Percentiles rank a stretch among this genome's conserved stretches.
These are phyloP conservation scores for barley (Hordeum vulgare) DNA, from an alignment of 176 grass and related monocot genomes.

Conservation along the genomic window MorexV3_pseudomolecules_assembly NC_058524.1:590494944-590495443, in stretches of 20 bases:
- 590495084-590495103: slow-evolving; percentile 41
- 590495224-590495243: slow-evolving; percentile 16
- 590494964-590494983: slow-evolving; percentile 21
- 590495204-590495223: slow-evolving; percentile 4
- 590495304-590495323: slow-evolving; percentile 73
- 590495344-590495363: slow-evolving; percentile 51
- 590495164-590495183: slow-evolving; percentile 2
- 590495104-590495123: slow-evolving; percentile 57
- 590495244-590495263: slow-evolving; percentile 11
- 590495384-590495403: slow-evolving; percentile 66
- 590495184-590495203: slow-evolving; percentile 7
- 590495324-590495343: slow-evolving; percentile 69
- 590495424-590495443: slow-evolving; percentile 34
- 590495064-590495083: slow-evolving; percentile 60
- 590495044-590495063: slow-evolving; percentile 77
- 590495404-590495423: slow-evolving; percentile 54
- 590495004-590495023: slow-evolving; percentile 43
- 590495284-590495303: slow-evolving; percentile 54
- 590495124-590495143: slow-evolving; percentile 70
- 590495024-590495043: slow-evolving; percentile 65
- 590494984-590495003: slow-evolving; percentile 42
- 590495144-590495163: slow-evolving; percentile 51
- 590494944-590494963: slow-evolving; percentile 4
- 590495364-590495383: slow-evolving; percentile 66
- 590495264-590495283: slow-evolving; percentile 68